Conservation (phyloP, 345 rosid genomes). For the Mercurialis annua region DNA sequence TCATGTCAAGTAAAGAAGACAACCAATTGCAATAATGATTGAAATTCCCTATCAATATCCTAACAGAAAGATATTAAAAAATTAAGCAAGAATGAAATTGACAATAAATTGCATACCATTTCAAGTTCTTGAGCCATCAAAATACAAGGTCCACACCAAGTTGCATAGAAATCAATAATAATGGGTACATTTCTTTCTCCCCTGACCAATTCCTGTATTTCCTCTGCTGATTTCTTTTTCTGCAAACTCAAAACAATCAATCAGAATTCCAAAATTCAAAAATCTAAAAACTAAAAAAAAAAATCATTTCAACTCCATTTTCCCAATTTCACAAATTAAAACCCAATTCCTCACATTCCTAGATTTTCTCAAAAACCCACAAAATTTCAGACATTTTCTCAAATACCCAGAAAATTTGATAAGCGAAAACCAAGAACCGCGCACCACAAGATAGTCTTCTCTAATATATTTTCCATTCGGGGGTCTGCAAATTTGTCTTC, state of each 20-base stretch:
- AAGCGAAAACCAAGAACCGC: background rate
- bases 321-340: background rate
- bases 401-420: background rate
- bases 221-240: conserved; percentile 73
- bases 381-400: background rate
- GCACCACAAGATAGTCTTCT: conserved; percentile 91
- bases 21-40: too few species aligned
- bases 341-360: background rate
- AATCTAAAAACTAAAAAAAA: background rate
- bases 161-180: conserved; percentile 85
- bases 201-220: conserved; percentile 76
- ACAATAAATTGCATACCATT: conserved; percentile 56
- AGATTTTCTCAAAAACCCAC: background rate
- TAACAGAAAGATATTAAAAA: background rate
- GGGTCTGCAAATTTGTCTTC: conserved; percentile 67
- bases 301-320: background rate
- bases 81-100: background rate
- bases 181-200: conserved; percentile 76
- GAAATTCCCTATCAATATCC: background rate
- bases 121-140: conserved; percentile 92
- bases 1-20: too few species aligned
- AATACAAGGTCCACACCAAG: conserved; percentile 97
- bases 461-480: conserved; percentile 70
- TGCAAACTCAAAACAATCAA: conserved; percentile 24
- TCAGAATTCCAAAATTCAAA: background rate